Evolutionary conservation across 2,329 filamentous ascomycete genomes (phyloP).

Genomic region (Pseudodiploospora longispora): DNA sequence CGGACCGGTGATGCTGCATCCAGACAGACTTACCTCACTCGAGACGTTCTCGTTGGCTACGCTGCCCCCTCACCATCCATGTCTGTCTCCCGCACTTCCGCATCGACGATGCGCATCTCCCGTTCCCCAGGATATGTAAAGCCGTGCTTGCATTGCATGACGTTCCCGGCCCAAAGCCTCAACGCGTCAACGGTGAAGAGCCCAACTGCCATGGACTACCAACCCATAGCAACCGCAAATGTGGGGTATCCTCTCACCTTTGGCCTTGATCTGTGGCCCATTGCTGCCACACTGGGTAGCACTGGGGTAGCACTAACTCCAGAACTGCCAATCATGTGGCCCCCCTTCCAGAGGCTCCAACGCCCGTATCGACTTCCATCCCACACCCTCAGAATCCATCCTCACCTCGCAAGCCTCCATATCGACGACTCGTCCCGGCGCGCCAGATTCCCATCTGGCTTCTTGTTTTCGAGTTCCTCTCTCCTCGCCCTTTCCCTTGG

Average conservation of each 20-base stretch:
- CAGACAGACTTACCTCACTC: too few relatives aligned
- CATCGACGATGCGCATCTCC: too few relatives aligned
- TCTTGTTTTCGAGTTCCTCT: conserved; percentile 3
- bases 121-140: too few relatives aligned
- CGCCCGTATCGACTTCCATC: conserved; percentile 13
- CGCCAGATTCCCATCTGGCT: conserved; percentile 16
- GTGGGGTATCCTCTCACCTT: not conserved
- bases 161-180: too few relatives aligned
- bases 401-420: conserved; percentile 14
- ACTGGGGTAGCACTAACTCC: conserved; percentile 8
- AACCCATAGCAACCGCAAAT: too few relatives aligned
- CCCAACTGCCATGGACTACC: too few relatives aligned
- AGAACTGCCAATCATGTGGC: conserved; percentile 26
- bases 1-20: too few relatives aligned
- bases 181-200: too few relatives aligned
- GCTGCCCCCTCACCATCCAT: too few relatives aligned
- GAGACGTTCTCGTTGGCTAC: too few relatives aligned
- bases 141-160: too few relatives aligned
- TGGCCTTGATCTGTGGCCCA: conserved; percentile 10
- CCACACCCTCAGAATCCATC: conserved; percentile 11
- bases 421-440: conserved; percentile 21
- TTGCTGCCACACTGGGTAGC: conserved; percentile 12
- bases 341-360: conserved; percentile 7
- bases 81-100: too few relatives aligned
- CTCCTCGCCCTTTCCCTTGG: conserved; percentile 13